Conservation (phyloP, 768 basidiomycete species). For the Psilocybe sp. region DNA sequence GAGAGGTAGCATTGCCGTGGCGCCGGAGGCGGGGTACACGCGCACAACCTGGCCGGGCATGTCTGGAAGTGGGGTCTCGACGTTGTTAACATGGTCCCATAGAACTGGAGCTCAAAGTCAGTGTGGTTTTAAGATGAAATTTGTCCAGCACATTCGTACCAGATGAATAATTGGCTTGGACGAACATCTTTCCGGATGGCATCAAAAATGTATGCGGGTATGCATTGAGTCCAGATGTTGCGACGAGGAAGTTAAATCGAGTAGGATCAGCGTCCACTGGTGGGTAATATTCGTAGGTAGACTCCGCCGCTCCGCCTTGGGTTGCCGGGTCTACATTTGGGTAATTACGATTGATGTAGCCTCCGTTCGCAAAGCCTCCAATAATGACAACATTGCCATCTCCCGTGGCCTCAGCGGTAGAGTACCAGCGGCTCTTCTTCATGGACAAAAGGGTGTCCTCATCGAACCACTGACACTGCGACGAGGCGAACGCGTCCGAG, state of each 20-base stretch:
- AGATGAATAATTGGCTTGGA: slow-evolving; percentile 79
- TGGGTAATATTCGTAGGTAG: slow-evolving; percentile 82
- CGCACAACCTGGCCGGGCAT: too few relatives aligned
- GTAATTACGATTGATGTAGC: slow-evolving; percentile 75
- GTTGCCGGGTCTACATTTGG: slow-evolving; percentile 61
- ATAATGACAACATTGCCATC: slow-evolving; percentile 79
- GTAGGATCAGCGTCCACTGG: slow-evolving; percentile 43
- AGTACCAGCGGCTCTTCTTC: slow-evolving; percentile 74
- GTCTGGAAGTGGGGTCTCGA: too few relatives aligned
- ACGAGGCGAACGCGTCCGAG: slow-evolving; percentile 41
- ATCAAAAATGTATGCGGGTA: slow-evolving; percentile 73
- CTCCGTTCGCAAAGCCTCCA: slow-evolving; percentile 75
- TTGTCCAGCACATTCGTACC: slow-evolving; percentile 38
- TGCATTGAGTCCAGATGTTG: slow-evolving; percentile 74
- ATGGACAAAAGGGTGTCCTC: slow-evolving; percentile 56
- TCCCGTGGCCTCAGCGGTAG: slow-evolving; percentile 64
- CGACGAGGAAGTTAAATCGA: slow-evolving; percentile 61
- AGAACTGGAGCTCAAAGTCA: not conserved
- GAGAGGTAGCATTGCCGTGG: too few relatives aligned
- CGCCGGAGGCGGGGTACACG: too few relatives aligned
- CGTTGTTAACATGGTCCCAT: too few relatives aligned
- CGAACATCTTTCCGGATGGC: slow-evolving; percentile 71
- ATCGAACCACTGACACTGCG: slow-evolving; percentile 70
- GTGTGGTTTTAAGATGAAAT: not conserved
- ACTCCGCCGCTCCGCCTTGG: slow-evolving; percentile 72